phyloP scores from a whole-genome alignment of 2,329 filamentous ascomycete species.

The Teratosphaeria nubilosa region DNA sequence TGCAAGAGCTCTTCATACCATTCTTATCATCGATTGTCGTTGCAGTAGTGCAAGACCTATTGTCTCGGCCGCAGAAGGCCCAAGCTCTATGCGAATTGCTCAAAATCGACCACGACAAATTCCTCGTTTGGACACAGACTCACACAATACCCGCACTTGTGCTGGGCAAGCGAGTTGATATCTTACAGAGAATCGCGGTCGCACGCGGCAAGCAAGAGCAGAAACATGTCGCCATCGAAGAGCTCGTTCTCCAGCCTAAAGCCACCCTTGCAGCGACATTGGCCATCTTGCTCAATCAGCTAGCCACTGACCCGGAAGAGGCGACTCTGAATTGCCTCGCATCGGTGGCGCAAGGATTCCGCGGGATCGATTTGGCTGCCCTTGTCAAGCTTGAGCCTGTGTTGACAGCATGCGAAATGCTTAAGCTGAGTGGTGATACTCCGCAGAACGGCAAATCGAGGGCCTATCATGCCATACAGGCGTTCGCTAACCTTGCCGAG shows the following conservation, averaged over 20 bases:
- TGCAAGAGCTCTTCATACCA: conserved; percentile 56
- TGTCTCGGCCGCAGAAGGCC: conserved; percentile 69
- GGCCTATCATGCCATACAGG: conserved; percentile 40
- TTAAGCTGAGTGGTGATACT: conserved; percentile 69
- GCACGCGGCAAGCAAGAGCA: conserved; percentile 38
- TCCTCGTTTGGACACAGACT: conserved; percentile 66
- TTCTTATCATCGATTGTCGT: conserved; percentile 85
- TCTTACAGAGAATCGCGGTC: conserved; percentile 71
- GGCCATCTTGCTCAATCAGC: conserved; percentile 48
- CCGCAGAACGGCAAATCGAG: conserved; percentile 32
- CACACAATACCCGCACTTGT: conserved; percentile 83
- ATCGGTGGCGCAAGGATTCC: conserved; percentile 61
- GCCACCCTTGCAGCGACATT: conserved; percentile 50
- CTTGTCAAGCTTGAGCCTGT: conserved; percentile 68
- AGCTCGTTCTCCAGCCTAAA: conserved; percentile 48
- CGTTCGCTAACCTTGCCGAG: conserved; percentile 40
- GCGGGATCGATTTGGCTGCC: conserved; percentile 52
- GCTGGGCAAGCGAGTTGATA: conserved; percentile 62
- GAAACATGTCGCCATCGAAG: conserved; percentile 42
- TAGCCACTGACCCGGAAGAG: conserved; percentile 53
- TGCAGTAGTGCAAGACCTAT: conserved; percentile 70
- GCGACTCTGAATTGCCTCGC: conserved; percentile 59
- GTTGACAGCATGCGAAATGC: conserved; percentile 64
- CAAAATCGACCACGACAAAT: conserved; percentile 61
- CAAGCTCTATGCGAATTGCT: conserved; percentile 73